Evolutionary conservation across 2,329 filamentous ascomycete species (phyloP), one percentile per base, ranked within the genome.

Genomic region (Grosmannia serpens): DNA sequence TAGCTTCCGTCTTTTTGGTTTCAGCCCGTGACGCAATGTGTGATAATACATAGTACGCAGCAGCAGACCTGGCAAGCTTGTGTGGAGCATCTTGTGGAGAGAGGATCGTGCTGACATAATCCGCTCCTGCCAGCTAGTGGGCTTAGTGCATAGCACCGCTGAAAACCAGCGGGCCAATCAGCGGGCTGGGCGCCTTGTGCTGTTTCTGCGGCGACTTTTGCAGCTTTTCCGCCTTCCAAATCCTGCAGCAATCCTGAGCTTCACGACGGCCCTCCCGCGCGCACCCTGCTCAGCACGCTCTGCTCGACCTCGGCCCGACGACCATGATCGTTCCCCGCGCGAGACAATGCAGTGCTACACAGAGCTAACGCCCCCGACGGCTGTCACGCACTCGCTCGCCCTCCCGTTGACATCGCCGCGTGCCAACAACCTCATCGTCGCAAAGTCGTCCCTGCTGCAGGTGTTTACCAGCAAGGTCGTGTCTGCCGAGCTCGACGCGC

Each of bases 341-440:
- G 31, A 56, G 46, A 62, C 55, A 24, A 97, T 97, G 92, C 92
- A 97, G 83, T 95, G 90, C 79, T 97, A 97, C 76, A 91, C 90
- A 69, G 94, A 99, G 80, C 80, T 99, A 71, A 85, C 90, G 71
- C 88, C 92, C 77, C 91, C 94, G 58, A 95, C 91, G 71, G 91
- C 91, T 70, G 91, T 97, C 74, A 91, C 90, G 68, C 88, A 96
- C 75, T 89, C 91, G 63, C 75, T 96, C 67, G 82, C 79, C 61
- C 75, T 96, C 47, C 83, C 91, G 41, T 91, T 99, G 69, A 79
- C 87, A 53, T 87, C 87, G 53, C 74, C 88, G 55, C 80, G 85
- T 63, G 84, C 88, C 66, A 87, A 82, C 71, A 96, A 97, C 70
- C 82, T 99, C 64, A 78, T 96, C 65, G 85, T 99, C 74, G 91